Percentiles rank a stretch among this genome's conserved stretches.
phyloP scores from a whole-genome alignment of 164 flowering plant genomes.

The Vitis rotundifolia region DNA sequence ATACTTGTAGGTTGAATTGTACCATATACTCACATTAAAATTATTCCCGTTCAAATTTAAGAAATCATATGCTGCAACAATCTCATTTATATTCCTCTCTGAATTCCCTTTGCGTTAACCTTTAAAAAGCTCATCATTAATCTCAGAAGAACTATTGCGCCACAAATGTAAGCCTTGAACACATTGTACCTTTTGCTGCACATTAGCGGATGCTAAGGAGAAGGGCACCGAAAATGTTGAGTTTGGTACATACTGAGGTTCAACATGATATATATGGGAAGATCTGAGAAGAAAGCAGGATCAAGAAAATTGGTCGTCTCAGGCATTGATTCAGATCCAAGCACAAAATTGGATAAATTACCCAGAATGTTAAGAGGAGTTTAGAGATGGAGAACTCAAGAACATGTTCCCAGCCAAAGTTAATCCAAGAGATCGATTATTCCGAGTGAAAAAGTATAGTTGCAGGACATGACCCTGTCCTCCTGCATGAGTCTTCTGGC shows the following conservation, averaged over 20 bases:
- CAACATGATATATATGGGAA: slow-evolving; percentile 53
- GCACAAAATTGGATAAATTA: slow-evolving; percentile 42
- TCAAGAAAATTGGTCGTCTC: slow-evolving; percentile 43
- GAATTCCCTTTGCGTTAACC: slow-evolving; percentile 76
- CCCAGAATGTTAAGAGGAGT: slow-evolving; percentile 38
- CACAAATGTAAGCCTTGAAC: slow-evolving; percentile 63
- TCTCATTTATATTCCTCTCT: slow-evolving; percentile 64
- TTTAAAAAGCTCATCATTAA: slow-evolving; percentile 68
- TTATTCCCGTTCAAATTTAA: slow-evolving; percentile 52
- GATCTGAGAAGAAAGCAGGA: slow-evolving; percentile 53
- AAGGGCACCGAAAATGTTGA: slow-evolving; percentile 48
- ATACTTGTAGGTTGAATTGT: slow-evolving; percentile 76
- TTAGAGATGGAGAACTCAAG: slow-evolving; percentile 26
- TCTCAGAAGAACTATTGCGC: slow-evolving; percentile 67
- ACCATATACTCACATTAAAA: slow-evolving; percentile 81
- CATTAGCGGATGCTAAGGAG: slow-evolving; percentile 18
- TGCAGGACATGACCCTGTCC: slow-evolving; percentile 74
- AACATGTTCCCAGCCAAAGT: slow-evolving; percentile 59
- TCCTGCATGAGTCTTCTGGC: slow-evolving; percentile 69
- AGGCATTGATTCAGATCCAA: slow-evolving; percentile 57
- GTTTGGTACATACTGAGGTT: slow-evolving; percentile 52
- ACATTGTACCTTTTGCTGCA: slow-evolving; percentile 58
- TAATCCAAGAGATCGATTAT: slow-evolving; percentile 64
- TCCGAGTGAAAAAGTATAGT: slow-evolving; percentile 76
- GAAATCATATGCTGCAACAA: slow-evolving; percentile 90